Conservation (phyloP, 2,329 filamentous ascomycete genomes). For the Ceratocystis ficicola region DNA sequence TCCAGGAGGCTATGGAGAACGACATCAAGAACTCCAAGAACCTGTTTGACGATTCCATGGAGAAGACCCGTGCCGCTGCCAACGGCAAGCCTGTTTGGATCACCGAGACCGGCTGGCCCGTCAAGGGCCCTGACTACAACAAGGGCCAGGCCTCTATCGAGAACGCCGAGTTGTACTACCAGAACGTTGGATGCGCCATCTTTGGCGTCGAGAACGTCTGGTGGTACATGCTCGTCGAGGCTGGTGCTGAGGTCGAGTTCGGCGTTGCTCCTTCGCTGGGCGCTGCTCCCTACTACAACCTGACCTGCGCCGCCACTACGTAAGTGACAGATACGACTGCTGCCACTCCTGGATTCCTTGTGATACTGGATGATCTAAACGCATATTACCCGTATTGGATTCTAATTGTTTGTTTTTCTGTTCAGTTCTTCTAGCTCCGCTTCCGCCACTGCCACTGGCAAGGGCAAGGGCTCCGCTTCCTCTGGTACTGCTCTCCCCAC, state of each 20-base stretch:
- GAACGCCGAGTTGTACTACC: constrained; percentile 73
- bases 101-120: constrained; percentile 81
- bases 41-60: constrained; percentile 57
- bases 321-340: constrained; percentile 15
- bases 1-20: constrained; percentile 57
- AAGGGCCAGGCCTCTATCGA: constrained; percentile 48
- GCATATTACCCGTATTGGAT: neutral
- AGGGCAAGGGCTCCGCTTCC: neutral
- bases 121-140: constrained; percentile 52
- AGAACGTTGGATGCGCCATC: constrained; percentile 60
- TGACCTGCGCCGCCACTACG: constrained; percentile 41
- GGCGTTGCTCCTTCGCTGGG: constrained; percentile 50
- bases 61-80: constrained; percentile 45
- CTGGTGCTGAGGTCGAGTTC: constrained; percentile 50
- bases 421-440: constrained; percentile 11
- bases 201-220: constrained; percentile 55
- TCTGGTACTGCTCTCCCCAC: constrained; percentile 14
- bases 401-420: constrained; percentile 10
- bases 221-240: constrained; percentile 69
- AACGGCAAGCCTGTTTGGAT: constrained; percentile 67
- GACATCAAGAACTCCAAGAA: constrained; percentile 48
- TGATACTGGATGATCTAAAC: too few relatives aligned
- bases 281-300: constrained; percentile 48
- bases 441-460: constrained; percentile 1
- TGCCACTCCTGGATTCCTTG: constrained; percentile 15